A percentile compares a stretch with the other conserved stretches of the same genome.
phyloP scores from a whole-genome alignment of 129 eudicot genomes.

The Solidago caesia region DNA sequence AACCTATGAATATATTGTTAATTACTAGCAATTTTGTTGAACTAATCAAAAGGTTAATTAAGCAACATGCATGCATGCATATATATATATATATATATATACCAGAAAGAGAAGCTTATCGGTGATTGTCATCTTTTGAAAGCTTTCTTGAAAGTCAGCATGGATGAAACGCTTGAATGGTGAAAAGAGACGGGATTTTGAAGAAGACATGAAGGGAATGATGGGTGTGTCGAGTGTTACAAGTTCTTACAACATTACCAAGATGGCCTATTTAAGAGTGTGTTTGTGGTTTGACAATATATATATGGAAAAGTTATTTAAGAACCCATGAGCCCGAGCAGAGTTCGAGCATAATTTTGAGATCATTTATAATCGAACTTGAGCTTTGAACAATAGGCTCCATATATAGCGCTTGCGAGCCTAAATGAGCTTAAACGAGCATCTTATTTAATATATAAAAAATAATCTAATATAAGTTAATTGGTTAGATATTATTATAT shows the following conservation, averaged over 20 bases:
- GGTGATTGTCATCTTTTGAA: constrained; percentile 39
- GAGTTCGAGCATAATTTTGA: too few relatives aligned
- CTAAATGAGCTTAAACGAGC: too few relatives aligned
- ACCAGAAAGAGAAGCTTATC: constrained; percentile 51
- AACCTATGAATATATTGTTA: too few relatives aligned
- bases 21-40: not conserved
- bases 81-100: not conserved
- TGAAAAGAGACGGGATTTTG: constrained; percentile 21
- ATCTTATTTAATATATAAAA: too few relatives aligned
- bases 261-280: not conserved
- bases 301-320: too few relatives aligned
- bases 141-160: constrained; percentile 39
- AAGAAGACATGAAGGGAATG: not conserved
- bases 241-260: not conserved
- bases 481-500: too few relatives aligned
- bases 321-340: too few relatives aligned
- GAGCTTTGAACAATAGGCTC: too few relatives aligned
- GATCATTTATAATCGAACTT: too few relatives aligned
- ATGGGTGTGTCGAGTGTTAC: not conserved
- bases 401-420: too few relatives aligned
- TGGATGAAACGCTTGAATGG: constrained; percentile 37
- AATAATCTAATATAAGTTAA: too few relatives aligned
- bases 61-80: not conserved
- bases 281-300: too few relatives aligned
- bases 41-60: not conserved